Evolutionary conservation across 2,329 filamentous ascomycete species (phyloP), one percentile per base, ranked within the genome.

Genomic region (Taxawa tesnikishii): DNA sequence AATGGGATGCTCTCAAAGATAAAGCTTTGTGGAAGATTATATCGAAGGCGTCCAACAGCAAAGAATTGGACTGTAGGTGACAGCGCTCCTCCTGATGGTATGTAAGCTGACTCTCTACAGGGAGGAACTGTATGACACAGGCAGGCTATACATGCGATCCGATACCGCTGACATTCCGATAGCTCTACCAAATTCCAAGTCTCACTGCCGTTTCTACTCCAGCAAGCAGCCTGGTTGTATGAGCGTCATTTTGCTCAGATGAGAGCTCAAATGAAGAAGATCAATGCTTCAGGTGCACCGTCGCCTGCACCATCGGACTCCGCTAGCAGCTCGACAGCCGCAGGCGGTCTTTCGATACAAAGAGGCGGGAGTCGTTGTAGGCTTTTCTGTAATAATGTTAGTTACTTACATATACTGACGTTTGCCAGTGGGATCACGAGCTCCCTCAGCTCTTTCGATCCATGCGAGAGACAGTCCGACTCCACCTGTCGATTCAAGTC

Each of bases 171-270:
- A n/a, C n/a, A n/a, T n/a, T n/a, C n/a, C n/a, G 5, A 6, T 44
- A 80, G 79, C 50, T 83, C 83, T 28, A 65, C 71, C 32, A 68
- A 73, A 28, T 94, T 94, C 56, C 72, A 87, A 40, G 88, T 94
- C 13, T 79, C 83, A 15, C 74, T 92, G 36, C 71, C 84, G 25
- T 96, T 96, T 49, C 69, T 98, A 18, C 72, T 94, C 11, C 83
- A 94, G 52, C 85, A 98, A 58, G 85, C 85, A 41, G 85, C 84
- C 55, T 94, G 85, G 72, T 72, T 96, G 5, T 94, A 90, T 50
- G 87, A 96, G 53, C 71, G 83, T 31, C 84, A 96, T 59, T 72
- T 92, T 16, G 82, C 83, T 1, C 84, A 94, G 53, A 83, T 96
- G 29, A 75, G 83, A 43, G 85, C 82, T 13, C 85, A 94, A 59